Evolutionary conservation across 306 rosid genomes (phyloP).

Genomic region (Luffa aegyptiaca): DNA sequence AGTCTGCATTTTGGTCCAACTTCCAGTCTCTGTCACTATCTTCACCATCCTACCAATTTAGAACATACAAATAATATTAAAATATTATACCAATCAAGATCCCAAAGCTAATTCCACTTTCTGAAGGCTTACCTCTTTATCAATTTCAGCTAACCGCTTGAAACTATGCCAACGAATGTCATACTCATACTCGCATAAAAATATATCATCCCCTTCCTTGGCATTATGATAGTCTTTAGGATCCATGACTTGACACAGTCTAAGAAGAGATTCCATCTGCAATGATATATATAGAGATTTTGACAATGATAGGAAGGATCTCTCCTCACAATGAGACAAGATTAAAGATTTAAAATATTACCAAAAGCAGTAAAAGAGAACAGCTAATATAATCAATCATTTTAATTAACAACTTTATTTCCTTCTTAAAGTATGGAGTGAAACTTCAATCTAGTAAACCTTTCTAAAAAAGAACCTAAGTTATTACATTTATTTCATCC

Average conservation of each 20-base stretch:
- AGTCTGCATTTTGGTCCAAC: constrained; percentile 32
- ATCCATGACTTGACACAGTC: constrained; percentile 58
- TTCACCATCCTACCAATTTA: constrained; percentile 46
- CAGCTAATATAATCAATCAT: background rate
- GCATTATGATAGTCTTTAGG: constrained; percentile 78
- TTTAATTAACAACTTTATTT: too few species aligned
- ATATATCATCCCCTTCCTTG: constrained; percentile 76
- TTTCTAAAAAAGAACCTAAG: too few species aligned
- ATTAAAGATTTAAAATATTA: background rate
- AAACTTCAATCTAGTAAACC: background rate
- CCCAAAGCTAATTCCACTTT: constrained; percentile 5
- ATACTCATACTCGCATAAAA: constrained; percentile 82
- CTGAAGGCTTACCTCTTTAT: constrained; percentile 20
- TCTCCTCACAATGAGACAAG: background rate
- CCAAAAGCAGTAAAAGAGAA: background rate
- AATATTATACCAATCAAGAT: background rate
- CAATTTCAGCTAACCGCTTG: constrained; percentile 76
- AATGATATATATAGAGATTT: constrained; percentile 7
- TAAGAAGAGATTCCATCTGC: constrained; percentile 80
- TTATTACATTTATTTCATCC: too few species aligned
- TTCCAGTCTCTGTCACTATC: constrained; percentile 77
- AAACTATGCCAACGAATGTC: constrained; percentile 84
- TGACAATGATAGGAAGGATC: background rate
- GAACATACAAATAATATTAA: constrained; percentile 8
- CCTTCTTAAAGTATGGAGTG: background rate